Conservation (phyloP, 495 filamentous ascomycete genomes). For the Apiosordaria backusii region DNA sequence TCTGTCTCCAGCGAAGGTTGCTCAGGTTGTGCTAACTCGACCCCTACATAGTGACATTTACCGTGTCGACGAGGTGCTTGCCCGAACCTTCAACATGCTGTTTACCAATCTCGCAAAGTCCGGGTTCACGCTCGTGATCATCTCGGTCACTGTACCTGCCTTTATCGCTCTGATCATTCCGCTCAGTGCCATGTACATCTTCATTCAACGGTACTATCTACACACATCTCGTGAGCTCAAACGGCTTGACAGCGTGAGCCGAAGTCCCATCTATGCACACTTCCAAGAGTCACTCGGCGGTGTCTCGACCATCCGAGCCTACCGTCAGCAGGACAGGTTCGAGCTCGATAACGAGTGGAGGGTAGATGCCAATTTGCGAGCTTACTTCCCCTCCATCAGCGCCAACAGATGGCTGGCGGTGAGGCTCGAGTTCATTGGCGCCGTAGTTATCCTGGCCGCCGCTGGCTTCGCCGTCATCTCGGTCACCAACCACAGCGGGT, state of each 20-base stretch:
- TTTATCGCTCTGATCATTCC: constrained; percentile 82
- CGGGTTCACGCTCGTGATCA: constrained; percentile 80
- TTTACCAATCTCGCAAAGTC: constrained; percentile 86
- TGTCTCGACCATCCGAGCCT: constrained; percentile 95
- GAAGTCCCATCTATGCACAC: constrained; percentile 95
- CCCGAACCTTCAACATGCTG: constrained; percentile 87
- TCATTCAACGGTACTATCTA: constrained; percentile 96
- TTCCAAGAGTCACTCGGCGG: constrained; percentile 97
- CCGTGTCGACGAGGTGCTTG: constrained; percentile 90
- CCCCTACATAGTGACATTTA: constrained; percentile 73
- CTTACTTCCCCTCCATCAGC: constrained; percentile 95
- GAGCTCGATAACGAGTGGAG: constrained; percentile 95
- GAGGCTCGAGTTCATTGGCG: constrained; percentile 93
- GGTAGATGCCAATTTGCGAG: constrained; percentile 90
- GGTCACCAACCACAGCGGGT: constrained; percentile 62
- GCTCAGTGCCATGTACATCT: constrained; percentile 76
- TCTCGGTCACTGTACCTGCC: constrained; percentile 72
- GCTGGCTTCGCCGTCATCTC: constrained; percentile 80
- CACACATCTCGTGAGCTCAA: constrained; percentile 95
- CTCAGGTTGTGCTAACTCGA: constrained; percentile 27
- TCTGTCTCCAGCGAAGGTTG: constrained; percentile 12
- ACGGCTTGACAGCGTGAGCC: constrained; percentile 88
- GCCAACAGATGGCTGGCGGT: constrained; percentile 96
- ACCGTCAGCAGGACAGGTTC: constrained; percentile 83
- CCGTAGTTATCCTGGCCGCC: constrained; percentile 84